Evolutionary conservation across 202 grass and related monocot genomes (phyloP).

Genomic region (Musa balbisiana): DNA sequence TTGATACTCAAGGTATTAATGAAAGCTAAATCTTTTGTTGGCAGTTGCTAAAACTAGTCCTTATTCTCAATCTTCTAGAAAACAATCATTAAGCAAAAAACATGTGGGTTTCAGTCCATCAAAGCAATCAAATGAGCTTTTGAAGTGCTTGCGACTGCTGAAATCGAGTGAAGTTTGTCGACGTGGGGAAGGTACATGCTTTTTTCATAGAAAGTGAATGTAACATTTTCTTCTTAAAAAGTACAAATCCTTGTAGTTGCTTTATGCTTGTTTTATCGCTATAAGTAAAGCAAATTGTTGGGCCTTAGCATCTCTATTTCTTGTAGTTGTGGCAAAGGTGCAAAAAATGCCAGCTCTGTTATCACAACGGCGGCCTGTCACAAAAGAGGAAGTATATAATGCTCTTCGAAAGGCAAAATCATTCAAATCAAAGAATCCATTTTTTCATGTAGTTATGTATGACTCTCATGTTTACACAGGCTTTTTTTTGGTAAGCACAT

Average conservation of each 20-base stretch:
- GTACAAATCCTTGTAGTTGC: neutral
- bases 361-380: slow-evolving; percentile 63
- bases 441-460: slow-evolving; percentile 48
- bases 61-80: neutral
- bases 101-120: no score
- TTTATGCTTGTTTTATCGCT: slow-evolving; percentile 29
- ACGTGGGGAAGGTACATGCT: slow-evolving; percentile 15
- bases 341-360: slow-evolving; percentile 43
- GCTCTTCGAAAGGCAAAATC: slow-evolving; percentile 49
- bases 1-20: neutral
- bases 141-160: neutral
- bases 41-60: neutral
- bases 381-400: slow-evolving; percentile 55
- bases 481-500: slow-evolving; percentile 72
- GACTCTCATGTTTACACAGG: slow-evolving; percentile 73
- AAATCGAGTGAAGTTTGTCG: slow-evolving; percentile 5
- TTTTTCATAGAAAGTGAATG: neutral
- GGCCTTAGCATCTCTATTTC: slow-evolving; percentile 7
- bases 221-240: neutral
- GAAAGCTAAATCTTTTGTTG: neutral
- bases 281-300: neutral
- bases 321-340: slow-evolving; percentile 31
- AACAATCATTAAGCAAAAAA: neutral
- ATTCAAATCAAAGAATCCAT: slow-evolving; percentile 73
- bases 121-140: neutral